Conservation (phyloP, 176 grass and related monocot species). For the sorghum (Sorghum bicolor) region DNA sequence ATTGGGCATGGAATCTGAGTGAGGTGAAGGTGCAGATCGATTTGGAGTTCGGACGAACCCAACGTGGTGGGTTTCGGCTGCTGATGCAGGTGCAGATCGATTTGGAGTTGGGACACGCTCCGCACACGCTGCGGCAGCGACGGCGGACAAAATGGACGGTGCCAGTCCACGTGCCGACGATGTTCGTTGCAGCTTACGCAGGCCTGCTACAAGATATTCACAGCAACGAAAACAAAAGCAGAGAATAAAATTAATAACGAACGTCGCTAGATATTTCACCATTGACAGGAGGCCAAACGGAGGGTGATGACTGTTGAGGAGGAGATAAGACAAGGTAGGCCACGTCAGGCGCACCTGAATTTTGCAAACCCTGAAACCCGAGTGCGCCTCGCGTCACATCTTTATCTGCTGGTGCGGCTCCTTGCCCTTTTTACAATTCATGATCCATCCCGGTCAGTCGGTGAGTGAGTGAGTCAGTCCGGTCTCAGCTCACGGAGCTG, state of each 20-base stretch:
- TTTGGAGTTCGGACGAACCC: no score
- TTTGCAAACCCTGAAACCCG: background rate
- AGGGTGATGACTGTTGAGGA: background rate
- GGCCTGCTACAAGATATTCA: background rate
- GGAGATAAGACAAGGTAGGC: background rate
- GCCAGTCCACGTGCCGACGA: background rate
- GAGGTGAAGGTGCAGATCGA: no score
- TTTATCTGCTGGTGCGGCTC: background rate
- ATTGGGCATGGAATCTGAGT: background rate
- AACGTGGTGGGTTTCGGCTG: background rate
- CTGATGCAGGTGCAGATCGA: background rate
- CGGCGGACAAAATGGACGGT: background rate
- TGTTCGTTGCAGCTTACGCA: background rate
- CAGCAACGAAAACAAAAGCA: background rate
- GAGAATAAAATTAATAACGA: background rate
- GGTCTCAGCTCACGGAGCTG: slow-evolving; percentile 9
- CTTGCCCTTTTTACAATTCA: background rate
- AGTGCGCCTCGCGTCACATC: slow-evolving; percentile 35
- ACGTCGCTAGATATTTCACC: background rate
- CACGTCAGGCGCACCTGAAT: slow-evolving; percentile 18
- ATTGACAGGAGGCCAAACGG: slow-evolving; percentile 2
- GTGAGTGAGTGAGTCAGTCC: background rate
- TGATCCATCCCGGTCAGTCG: background rate
- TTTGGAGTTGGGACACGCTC: background rate
- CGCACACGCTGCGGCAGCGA: background rate